Evolutionary conservation across 73 alveolate species (phyloP), one percentile per base, ranked within the genome.

Genomic region (Uronychia binucleata): DNA sequence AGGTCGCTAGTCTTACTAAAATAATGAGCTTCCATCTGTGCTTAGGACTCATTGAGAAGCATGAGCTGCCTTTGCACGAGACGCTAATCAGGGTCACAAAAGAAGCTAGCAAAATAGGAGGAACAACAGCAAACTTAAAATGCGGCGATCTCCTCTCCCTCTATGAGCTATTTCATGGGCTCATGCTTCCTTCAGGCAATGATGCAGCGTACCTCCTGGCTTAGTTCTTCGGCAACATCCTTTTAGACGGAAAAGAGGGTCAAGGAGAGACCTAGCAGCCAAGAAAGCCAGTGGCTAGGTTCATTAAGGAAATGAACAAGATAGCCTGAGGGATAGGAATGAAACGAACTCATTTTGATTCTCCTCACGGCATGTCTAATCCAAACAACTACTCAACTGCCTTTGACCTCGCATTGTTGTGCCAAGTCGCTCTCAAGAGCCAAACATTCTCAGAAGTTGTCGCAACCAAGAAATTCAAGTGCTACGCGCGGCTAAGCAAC

Each of bases 111-210:
- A 28, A 76, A 30, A 35, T 90, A 26, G 79, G 77, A 27, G 98
- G 98, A 28, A 95, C 97, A 13, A 58, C 93, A 29, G 93, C 98
- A 5, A 78, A 78, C 60, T 85, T 94, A 26, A 79, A 35, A 59
- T 85, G 34, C 25, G 94, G 96, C 1, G 97, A 95, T 78, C 31
- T 57, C 28, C 75, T 95, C 0, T 82, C 91, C 19, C 85, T 95
- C 30, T 57, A 85, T 77, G 97, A 95, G 31, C 84, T 93, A 0
- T 59, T 95, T 28, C 93, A 90, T 77, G 98, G 95, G 14, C 60
- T 95, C 88, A 88, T 88, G 94, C 87, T 88, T 26, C 94, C 94
- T 1, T 33, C 83, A 31, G 94, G 94, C 25, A 88, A 88, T 59
- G 94, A 88, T 81, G 88, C 94, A 75, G 94, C 94, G 30, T 88